These are phyloP conservation scores for Liriodendron chinense DNA, from an alignment of 164 flowering plant genomes.

Conservation along the genomic window DNA sequence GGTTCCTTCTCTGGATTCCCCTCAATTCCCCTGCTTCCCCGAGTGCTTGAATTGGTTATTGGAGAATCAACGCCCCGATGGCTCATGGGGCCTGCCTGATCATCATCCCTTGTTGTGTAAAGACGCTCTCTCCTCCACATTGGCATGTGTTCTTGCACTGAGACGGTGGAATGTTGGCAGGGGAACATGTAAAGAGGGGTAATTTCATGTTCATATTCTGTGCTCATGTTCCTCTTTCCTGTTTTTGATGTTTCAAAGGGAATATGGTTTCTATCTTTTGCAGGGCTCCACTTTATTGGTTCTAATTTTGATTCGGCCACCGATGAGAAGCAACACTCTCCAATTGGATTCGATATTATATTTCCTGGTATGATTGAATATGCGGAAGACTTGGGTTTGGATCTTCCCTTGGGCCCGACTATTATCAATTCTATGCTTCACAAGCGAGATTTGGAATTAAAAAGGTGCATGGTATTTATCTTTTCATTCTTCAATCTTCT, in stretches of 20 bases:
- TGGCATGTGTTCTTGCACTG: conserved; percentile 80
- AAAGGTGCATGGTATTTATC: conserved; percentile 32
- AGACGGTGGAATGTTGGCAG: conserved; percentile 71
- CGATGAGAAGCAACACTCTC: conserved; percentile 48
- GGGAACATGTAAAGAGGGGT: conserved; percentile 65
- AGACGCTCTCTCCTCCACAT: conserved; percentile 66
- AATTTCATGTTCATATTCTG: background rate
- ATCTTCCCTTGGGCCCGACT: conserved; percentile 37
- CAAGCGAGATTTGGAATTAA: conserved; percentile 58
- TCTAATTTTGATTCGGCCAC: conserved; percentile 44
- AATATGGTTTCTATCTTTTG: background rate
- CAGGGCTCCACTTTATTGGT: conserved; percentile 68
- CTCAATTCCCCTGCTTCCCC: conserved; percentile 60
- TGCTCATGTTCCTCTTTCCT: background rate
- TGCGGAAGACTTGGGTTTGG: conserved; percentile 51
- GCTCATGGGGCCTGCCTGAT: conserved; percentile 75
- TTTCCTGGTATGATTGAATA: conserved; percentile 76
- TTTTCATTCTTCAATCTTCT: no score
- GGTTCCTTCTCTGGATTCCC: conserved; percentile 65
- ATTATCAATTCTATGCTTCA: conserved; percentile 36
- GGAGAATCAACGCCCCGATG: conserved; percentile 71
- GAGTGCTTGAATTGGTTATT: conserved; percentile 65
- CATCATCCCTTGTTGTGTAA: conserved; percentile 40
- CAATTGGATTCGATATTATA: conserved; percentile 78
- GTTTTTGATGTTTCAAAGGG: background rate